Percentiles rank a stretch among this genome's conserved stretches.
phyloP scores from a whole-genome alignment of 2,329 filamentous ascomycete genomes.

The Coniochaeta sp. region DNA sequence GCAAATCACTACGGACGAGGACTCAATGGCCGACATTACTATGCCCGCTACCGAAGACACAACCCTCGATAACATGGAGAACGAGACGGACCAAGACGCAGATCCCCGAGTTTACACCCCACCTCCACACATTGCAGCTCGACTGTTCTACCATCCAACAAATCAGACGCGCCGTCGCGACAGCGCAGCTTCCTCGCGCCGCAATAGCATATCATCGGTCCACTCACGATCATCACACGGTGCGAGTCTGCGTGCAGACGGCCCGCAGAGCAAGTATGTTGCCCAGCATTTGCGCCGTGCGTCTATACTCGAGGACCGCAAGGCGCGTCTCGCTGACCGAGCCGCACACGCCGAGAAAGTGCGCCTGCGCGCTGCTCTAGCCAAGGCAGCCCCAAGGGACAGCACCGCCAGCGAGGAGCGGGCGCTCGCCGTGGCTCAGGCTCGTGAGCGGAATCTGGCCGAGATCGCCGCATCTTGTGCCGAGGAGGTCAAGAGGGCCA shows the following conservation, averaged over 20 bases:
- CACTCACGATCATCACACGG: constrained; percentile 64
- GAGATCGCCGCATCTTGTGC: constrained; percentile 77
- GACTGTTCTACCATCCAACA: constrained; percentile 58
- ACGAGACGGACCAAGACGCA: constrained; percentile 15
- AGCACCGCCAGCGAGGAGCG: constrained; percentile 65
- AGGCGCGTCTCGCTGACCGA: constrained; percentile 70
- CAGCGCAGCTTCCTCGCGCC: constrained; percentile 70
- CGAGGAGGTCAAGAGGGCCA: constrained; percentile 75
- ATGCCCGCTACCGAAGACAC: too few relatives aligned
- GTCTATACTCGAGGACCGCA: constrained; percentile 74
- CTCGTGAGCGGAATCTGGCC: constrained; percentile 71
- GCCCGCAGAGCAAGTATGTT: constrained; percentile 68
- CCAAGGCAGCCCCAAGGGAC: constrained; percentile 61
- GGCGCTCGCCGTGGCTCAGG: constrained; percentile 69
- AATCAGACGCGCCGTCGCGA: constrained; percentile 62
- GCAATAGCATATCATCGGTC: constrained; percentile 71
- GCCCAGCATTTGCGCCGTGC: constrained; percentile 74
- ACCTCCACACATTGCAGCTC: constrained; percentile 69
- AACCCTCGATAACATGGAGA: constrained; percentile 21
- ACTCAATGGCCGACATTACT: constrained; percentile 14
- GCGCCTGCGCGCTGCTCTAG: constrained; percentile 65
- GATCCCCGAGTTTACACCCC: constrained; percentile 46
- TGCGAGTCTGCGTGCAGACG: constrained; percentile 40
- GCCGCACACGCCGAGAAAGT: constrained; percentile 82
- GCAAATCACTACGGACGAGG: constrained; percentile 12